Evolutionary conservation across 225 moss, liverwort and hornwort genomes (phyloP).

Genomic region (Pleurozium schreberi): DNA sequence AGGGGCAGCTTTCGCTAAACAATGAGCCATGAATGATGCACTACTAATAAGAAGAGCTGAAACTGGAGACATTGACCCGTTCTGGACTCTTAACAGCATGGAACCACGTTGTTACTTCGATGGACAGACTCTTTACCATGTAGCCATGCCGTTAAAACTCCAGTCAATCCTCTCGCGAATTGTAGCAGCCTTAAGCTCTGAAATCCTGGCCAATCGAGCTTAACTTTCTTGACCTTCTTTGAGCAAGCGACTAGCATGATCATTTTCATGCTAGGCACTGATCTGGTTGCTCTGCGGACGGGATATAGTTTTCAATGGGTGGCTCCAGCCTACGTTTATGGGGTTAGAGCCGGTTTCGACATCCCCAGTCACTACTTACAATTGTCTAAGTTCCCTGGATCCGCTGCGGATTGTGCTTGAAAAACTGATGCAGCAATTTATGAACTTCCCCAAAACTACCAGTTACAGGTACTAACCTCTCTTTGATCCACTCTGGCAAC

Average conservation of each 20-base stretch:
- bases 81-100: background rate
- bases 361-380: background rate
- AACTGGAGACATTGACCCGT: background rate
- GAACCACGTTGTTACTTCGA: background rate
- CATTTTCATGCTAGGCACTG: background rate
- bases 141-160: background rate
- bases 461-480: slow-evolving; percentile 60
- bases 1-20: no score
- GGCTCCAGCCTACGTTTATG: background rate
- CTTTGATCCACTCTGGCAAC: slow-evolving; percentile 82
- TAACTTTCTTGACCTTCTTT: background rate
- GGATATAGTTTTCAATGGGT: background rate
- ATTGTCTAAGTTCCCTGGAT: background rate
- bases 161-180: background rate
- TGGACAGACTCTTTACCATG: background rate
- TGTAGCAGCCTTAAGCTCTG: background rate
- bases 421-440: slow-evolving; percentile 73
- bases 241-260: background rate
- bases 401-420: slow-evolving; percentile 48
- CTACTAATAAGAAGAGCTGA: background rate
- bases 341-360: background rate
- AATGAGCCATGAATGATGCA: background rate
- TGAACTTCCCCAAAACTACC: slow-evolving; percentile 88
- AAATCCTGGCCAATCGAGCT: background rate
- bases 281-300: background rate